A percentile compares a stretch with the other conserved stretches of the same genome.
These are phyloP conservation scores for Melastoma candidum DNA, from an alignment of 441 rosid genomes.

Conservation along the genomic window DNA sequence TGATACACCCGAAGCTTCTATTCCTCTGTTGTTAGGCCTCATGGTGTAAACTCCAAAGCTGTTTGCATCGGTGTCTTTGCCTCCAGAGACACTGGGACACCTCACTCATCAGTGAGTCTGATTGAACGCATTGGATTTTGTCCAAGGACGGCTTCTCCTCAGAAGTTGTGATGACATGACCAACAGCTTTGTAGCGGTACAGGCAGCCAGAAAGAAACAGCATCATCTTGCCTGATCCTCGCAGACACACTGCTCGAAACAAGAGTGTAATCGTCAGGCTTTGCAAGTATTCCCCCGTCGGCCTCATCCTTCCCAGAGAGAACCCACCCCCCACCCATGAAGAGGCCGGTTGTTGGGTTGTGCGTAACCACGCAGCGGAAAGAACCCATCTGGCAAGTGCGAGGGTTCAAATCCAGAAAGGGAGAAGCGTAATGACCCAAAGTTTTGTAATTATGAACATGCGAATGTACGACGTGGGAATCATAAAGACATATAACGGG, in stretches of 20 bases:
- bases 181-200: conserved; percentile 5
- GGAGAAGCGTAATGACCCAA: too few relatives aligned
- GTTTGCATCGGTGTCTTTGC: neutral
- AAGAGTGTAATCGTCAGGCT: conserved; percentile 14
- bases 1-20: conserved; percentile 7
- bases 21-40: conserved; percentile 8
- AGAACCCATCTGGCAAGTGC: too few relatives aligned
- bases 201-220: conserved; percentile 14
- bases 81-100: conserved; percentile 3
- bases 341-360: too few relatives aligned
- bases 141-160: conserved; percentile 7
- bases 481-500: too few relatives aligned
- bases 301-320: neutral
- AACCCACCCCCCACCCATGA: too few relatives aligned
- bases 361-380: too few relatives aligned
- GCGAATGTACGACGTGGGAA: too few relatives aligned
- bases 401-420: too few relatives aligned
- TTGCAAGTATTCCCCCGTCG: neutral
- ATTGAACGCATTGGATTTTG: conserved; percentile 9
- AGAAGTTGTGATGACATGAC: conserved; percentile 5
- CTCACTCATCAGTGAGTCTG: conserved; percentile 10
- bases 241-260: conserved; percentile 13
- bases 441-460: too few relatives aligned
- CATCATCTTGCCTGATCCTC: conserved; percentile 4
- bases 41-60: conserved; percentile 6